These are phyloP conservation scores for Aphanomyces cochlioides DNA, from an alignment of 352 stramenopile genomes.

Conservation along the genomic window DNA sequence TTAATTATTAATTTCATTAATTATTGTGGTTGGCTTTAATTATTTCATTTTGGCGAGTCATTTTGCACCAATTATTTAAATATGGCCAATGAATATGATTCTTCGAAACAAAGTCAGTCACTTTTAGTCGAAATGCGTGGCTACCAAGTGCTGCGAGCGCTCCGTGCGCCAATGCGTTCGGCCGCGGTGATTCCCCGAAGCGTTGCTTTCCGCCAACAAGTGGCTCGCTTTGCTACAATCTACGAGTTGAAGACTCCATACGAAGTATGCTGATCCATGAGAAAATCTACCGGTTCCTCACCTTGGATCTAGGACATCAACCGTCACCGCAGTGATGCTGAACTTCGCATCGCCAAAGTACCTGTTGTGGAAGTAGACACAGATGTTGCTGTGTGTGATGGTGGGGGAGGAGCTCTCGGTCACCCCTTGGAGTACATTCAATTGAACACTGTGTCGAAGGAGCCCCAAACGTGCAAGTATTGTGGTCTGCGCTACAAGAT, in stretches of 20 bases:
- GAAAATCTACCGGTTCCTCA: slow-evolving; percentile 1
- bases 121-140: slow-evolving; percentile 18
- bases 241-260: slow-evolving; percentile 64
- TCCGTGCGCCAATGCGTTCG: slow-evolving; percentile 16
- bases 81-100: not conserved
- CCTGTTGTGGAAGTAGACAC: slow-evolving; percentile 90
- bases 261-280: slow-evolving; percentile 42
- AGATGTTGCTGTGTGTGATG: slow-evolving; percentile 92
- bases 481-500: slow-evolving; percentile 89
- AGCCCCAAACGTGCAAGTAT: slow-evolving; percentile 88
- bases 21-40: not conserved
- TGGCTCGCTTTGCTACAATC: slow-evolving; percentile 54
- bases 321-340: slow-evolving; percentile 85
- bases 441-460: slow-evolving; percentile 78
- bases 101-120: not conserved
- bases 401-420: slow-evolving; percentile 92
- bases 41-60: not conserved
- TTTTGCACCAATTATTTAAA: not conserved
- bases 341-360: slow-evolving; percentile 83
- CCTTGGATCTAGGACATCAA: slow-evolving; percentile 55
- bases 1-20: too few relatives aligned
- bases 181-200: not conserved
- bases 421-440: slow-evolving; percentile 96
- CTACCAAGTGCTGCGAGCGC: slow-evolving; percentile 20
- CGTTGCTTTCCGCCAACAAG: not conserved